phyloP scores from a whole-genome alignment of 202 grass and related monocot species.

The Tripidium arundinaceum region DNA sequence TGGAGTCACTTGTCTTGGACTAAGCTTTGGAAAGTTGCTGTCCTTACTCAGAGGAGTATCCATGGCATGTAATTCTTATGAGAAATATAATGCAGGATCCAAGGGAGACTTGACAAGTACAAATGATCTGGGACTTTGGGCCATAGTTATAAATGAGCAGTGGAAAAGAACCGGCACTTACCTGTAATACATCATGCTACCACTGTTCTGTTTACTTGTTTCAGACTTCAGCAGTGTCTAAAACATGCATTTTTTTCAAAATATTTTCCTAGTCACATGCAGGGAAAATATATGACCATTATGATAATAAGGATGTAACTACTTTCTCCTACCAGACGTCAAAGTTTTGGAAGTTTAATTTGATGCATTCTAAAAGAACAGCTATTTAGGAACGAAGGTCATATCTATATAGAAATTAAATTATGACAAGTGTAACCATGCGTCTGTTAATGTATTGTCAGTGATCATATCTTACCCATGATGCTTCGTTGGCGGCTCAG shows the following conservation, averaged over 20 bases:
- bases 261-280: neutral
- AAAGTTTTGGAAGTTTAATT: neutral
- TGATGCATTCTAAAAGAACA: neutral
- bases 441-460: neutral
- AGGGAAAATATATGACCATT: neutral
- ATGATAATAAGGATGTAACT: neutral
- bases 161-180: no score
- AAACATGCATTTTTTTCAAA: neutral
- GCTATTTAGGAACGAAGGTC: neutral
- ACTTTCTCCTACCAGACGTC: neutral
- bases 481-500: no score
- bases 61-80: no score
- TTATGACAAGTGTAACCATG: neutral
- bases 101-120: no score
- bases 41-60: no score
- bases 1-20: no score
- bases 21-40: no score
- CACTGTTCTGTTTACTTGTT: neutral
- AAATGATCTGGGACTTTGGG: no score
- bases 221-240: neutral
- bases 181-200: neutral
- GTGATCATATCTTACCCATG: constrained; percentile 84
- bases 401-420: neutral
- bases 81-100: no score
- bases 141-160: no score